Percentiles rank a stretch among this genome's conserved stretches.
Conservation (phyloP, 1,284 basidiomycete genomes). For the Peniophora sp. region DNA sequence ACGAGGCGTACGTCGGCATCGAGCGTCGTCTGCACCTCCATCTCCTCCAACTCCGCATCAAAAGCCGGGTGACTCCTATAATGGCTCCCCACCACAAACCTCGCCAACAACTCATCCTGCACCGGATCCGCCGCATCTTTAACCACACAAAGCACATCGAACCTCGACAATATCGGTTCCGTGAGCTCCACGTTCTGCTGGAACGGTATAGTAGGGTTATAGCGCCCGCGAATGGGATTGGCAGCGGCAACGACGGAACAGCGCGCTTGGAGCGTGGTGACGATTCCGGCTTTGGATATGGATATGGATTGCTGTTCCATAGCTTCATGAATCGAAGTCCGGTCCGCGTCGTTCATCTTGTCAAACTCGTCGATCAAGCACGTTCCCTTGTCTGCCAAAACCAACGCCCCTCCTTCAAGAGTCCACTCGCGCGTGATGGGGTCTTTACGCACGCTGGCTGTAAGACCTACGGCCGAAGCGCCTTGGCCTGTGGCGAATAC, state of each 20-base stretch:
- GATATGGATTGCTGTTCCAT: conserved; percentile 99
- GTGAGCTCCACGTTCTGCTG: conserved; percentile 98
- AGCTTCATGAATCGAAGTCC: conserved; percentile 98
- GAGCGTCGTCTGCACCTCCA: conserved; percentile 80
- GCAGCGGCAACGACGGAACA: conserved; percentile 98
- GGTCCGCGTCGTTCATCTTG: conserved; percentile 99
- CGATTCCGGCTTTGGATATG: conserved; percentile 97
- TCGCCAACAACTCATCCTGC: conserved; percentile 92
- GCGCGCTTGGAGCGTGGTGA: conserved; percentile 93
- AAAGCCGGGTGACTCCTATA: conserved; percentile 92
- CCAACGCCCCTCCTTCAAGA: conserved; percentile 94
- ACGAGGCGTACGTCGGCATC: conserved; percentile 83
- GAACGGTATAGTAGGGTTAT: conserved; percentile 97
- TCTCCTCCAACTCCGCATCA: conserved; percentile 77
- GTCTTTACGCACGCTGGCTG: conserved; percentile 96
- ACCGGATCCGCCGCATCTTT: conserved; percentile 97
- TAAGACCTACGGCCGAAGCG: conserved; percentile 96
- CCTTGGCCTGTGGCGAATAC: conserved; percentile 99
- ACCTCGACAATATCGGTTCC: conserved; percentile 97
- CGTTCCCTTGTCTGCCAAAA: conserved; percentile 97
- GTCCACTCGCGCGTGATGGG: conserved; percentile 98
- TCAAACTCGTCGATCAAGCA: conserved; percentile 99
- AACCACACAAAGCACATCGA: conserved; percentile 97
- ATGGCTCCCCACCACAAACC: conserved; percentile 97
- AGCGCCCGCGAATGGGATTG: conserved; percentile 93